Percentiles rank a stretch among this genome's conserved stretches.
These are phyloP conservation scores for Martiniozyma asiatica DNA, from an alignment of 1,139 yeast genomes.

Conservation along the genomic window DNA sequence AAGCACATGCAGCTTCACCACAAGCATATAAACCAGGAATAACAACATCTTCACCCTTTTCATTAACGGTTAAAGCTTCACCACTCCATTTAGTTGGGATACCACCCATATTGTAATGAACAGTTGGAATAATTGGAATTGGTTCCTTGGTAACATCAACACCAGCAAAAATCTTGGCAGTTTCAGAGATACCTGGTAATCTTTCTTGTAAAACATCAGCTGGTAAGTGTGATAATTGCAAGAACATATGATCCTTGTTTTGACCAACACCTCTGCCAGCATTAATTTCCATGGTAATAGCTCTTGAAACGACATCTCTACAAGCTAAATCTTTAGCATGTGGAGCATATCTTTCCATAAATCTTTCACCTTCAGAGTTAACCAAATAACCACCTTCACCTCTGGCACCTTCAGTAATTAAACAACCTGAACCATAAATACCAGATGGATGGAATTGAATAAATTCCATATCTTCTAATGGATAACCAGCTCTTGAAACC, in stretches of 20 bases:
- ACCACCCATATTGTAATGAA: conserved; percentile 99
- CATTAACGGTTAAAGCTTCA: conserved; percentile 78
- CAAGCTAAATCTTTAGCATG: conserved; percentile 97
- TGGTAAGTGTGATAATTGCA: conserved; percentile 92
- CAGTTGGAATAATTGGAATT: conserved; percentile 96
- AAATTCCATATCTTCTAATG: conserved; percentile 93
- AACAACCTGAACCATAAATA: conserved; percentile 97
- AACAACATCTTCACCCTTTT: conserved; percentile 79
- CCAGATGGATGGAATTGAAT: conserved; percentile 99
- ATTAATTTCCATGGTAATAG: conserved; percentile 96
- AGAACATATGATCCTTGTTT: conserved; percentile 84
- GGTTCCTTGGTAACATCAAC: conserved; percentile 99
- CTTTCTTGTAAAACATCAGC: conserved; percentile 87
- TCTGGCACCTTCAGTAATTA: conserved; percentile 98
- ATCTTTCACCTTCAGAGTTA: conserved; percentile 97
- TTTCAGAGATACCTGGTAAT: conserved; percentile 98
- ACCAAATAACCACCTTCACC: conserved; percentile 99
- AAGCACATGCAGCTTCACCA: conserved; percentile 99
- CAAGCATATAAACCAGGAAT: conserved; percentile 94
- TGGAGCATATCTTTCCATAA: conserved; percentile 99
- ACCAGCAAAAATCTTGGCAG: conserved; percentile 97
- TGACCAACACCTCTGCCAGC: conserved; percentile 99
- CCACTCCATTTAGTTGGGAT: conserved; percentile 97
- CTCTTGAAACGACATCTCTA: conserved; percentile 96
- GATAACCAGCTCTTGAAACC: conserved; percentile 98